A percentile compares a stretch with the other conserved stretches of the same genome.
Evolutionary conservation across 1,284 basidiomycete species (phyloP).

Genomic region (Coniferiporia weirii): DNA sequence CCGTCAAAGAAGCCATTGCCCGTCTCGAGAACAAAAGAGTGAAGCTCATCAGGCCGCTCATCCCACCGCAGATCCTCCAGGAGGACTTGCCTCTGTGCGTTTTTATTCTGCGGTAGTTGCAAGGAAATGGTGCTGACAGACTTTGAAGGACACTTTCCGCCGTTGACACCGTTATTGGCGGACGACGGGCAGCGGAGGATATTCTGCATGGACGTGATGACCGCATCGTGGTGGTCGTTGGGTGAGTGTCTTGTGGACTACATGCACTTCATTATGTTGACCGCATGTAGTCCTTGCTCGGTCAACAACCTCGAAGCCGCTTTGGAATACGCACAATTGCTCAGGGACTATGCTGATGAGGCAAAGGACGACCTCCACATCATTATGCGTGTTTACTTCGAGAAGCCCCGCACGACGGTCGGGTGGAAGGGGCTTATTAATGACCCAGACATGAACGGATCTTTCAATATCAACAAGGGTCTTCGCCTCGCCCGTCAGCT

Average conservation of each 20-base stretch:
- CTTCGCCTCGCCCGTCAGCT: constrained; percentile 87
- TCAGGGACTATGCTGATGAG: constrained; percentile 76
- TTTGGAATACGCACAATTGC: constrained; percentile 75
- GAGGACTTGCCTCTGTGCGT: constrained; percentile 79
- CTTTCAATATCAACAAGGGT: constrained; percentile 95
- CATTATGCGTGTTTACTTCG: constrained; percentile 96
- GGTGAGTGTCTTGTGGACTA: constrained; percentile 41
- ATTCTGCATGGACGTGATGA: constrained; percentile 85
- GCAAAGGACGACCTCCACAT: constrained; percentile 88
- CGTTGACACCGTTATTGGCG: constrained; percentile 80
- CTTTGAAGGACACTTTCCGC: constrained; percentile 55
- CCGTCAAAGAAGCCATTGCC: constrained; percentile 72
- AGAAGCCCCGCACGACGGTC: constrained; percentile 94
- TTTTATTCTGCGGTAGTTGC: constrained; percentile 21
- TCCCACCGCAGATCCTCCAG: constrained; percentile 88
- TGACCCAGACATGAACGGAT: constrained; percentile 81
- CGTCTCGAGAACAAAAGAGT: constrained; percentile 86
- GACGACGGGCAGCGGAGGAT: constrained; percentile 73
- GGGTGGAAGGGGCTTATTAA: constrained; percentile 99
- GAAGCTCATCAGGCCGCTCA: constrained; percentile 79
- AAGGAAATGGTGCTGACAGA: constrained; percentile 24
- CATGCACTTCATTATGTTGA: not conserved
- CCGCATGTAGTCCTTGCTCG: constrained; percentile 73
- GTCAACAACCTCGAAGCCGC: constrained; percentile 87
- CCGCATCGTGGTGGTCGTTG: constrained; percentile 83